Evolutionary conservation across 1,284 basidiomycete species (phyloP), one percentile per base, ranked within the genome.

Genomic region (Tilletia walkeri): DNA sequence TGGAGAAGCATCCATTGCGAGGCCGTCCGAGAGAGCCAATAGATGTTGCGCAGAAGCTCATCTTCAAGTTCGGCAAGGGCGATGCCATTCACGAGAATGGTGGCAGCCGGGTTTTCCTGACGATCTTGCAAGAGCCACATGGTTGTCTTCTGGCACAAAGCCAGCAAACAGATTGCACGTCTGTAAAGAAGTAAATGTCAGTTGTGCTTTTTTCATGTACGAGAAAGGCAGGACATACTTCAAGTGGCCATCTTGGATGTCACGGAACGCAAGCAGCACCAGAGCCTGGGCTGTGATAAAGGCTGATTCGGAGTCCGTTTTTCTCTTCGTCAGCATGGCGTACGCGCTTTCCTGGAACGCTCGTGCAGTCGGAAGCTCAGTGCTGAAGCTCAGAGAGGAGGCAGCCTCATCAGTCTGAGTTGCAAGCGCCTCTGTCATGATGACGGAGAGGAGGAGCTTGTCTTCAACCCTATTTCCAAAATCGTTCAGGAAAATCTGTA

Each of bases 291-390:
- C 10, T 1, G 38, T 39, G 66, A 47, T 36, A 39, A 67, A 14
- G 20, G 24, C n/a, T 36, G 56, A 67, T 45, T 66, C 48, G 16
- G 53, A 45, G 65, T 66, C 53, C 65, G 41, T 66, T 41, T 41
- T n/a, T 10, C 24, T 20, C 18, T 9, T 49, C 30, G 65, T 12
- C 36, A 66, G 65, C 20, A 36, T 39, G 6, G 10, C 14, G 16
- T 24, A 18, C 12, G 45, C 49, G n/a, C 65, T 24, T 4, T 48
- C 65, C 20, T 50, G 45, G 54, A 41, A 39, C 6, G 24, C 20
- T 9, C 41, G 20, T 6, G 14, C 50, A 18, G 5, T 34, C 34
- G 16, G 54, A 56, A 56, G 54, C 20, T 56, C n/a, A 14, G n/a
- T 34, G 34, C 54, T 24, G 10, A 20, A 34, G 20, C 24, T 14